Evolutionary conservation across 2,329 filamentous ascomycete species (phyloP), one percentile per base, ranked within the genome.

Genomic region (Pseudogymnoascus sp.): DNA sequence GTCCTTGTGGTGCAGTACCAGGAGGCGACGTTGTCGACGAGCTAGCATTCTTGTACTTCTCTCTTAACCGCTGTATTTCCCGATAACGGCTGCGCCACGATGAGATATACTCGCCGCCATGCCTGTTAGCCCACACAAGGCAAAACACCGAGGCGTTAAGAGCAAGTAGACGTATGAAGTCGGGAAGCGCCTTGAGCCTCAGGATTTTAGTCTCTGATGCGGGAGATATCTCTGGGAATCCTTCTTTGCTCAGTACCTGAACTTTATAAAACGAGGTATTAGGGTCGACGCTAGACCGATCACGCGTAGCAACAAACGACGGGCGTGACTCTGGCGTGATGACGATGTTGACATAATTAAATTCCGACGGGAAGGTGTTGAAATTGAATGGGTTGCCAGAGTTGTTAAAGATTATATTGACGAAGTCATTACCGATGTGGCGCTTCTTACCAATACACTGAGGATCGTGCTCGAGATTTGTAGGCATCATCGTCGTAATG

Each of bases 371-470:
- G 69, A 99, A 96, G 0, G 91, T 96, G 72, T 96, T 85, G 72
- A 96, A 96, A 61, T 84, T 83, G 77, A 96, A 97, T 0, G 90
- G 88, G 58, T 87, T 75, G n/a, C 94, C 93, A 2, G 92, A 97
- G 70, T 96, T 91, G 73, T 99, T 99, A 81, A 95, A 99, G 63
- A 99, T 88, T 68, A 99, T 96, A 72, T 96, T 97, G 72, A 99
- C 94, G 73, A 91, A 96, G 74, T 97, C 94, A 71, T 99, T 99
- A 63, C 94, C 94, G 64, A 97, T 94, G 71, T 97, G 95, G 2
- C 87, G 83, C 76, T 99, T 99, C 79, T 99, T 99, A 73, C 85
- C 82, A 65, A 88, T 86, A 71, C 88, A 91, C 65, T 85, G 82
- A 8, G 88, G 84, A 69, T 96, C 92, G 31, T 84, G 81, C 61